Evolutionary conservation across 2,329 filamentous ascomycete species (phyloP), one percentile per base, ranked within the genome.

Genomic region (Alternaria sp.): DNA sequence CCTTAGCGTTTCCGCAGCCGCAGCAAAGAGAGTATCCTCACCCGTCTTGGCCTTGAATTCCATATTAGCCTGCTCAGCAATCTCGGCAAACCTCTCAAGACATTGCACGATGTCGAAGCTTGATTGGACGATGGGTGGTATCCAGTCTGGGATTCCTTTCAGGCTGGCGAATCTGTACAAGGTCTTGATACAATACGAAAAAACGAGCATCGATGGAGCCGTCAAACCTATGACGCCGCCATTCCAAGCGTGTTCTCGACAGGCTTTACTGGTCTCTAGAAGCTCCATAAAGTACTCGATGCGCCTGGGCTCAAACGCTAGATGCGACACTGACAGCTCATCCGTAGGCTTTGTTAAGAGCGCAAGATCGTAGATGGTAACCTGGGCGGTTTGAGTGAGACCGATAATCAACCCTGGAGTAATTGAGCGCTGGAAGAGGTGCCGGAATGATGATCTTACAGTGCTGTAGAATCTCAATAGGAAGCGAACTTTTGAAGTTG

Each of bases 331-430:
- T 26, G 47, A 12, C 15, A 19, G 12, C 57, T 21, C 17, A 30
- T 5, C n/a, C 40, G 47, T 19, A 7, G 47, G 21, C 2, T 44
- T 36, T 25, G 59, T 54, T 5, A 59, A 45, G 9, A 71, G 40
- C 8, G 66, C 64, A 15, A 73, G 52, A 17, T 73, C 70, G 30
- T 68, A 68, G 6, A 73, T 69, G 5, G 51, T 43, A 11, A 67
- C 56, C 17, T 67, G 66, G 5, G 69, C 61, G 28, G 59, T 64
- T 36, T 65, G 60, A 1, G 65, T 26, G 46, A 67, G 69, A 17
- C 66, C 59, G 9, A 62, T 51, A 1, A 71, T 61, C 15, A 55
- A 57, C 28, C 46, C 69, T 73, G 12, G 11, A 47, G 3, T 4
- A 55, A 8, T 47, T n/a, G 28, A 17, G n/a, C 32, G 28, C 10